Percentiles rank a stretch among this genome's conserved stretches.
phyloP scores from a whole-genome alignment of 495 filamentous ascomycete genomes.

The Penicillium dipodomyicola region DNA sequence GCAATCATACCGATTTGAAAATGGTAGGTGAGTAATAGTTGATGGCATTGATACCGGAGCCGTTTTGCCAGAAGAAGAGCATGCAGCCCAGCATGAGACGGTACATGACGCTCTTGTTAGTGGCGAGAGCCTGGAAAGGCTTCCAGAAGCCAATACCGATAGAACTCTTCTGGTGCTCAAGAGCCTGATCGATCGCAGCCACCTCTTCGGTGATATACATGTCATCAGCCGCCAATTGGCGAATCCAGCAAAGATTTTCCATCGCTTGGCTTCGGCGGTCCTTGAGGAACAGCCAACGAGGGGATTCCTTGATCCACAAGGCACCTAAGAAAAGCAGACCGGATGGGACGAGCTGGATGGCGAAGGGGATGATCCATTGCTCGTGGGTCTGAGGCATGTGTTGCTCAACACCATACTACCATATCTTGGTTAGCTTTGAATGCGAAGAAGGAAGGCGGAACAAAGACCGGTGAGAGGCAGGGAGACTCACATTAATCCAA shows the following conservation, averaged over 20 bases:
- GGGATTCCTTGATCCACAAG: conserved; percentile 52
- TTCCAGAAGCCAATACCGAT: conserved; percentile 66
- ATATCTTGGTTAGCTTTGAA: conserved; percentile 15
- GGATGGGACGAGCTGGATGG: conserved; percentile 54
- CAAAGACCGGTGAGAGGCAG: neutral
- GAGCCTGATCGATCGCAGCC: conserved; percentile 55
- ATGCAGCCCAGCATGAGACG: conserved; percentile 65
- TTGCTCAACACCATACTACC: conserved; percentile 39
- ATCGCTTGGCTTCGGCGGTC: conserved; percentile 53
- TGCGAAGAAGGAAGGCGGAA: neutral
- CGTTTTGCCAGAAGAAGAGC: conserved; percentile 68
- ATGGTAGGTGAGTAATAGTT: conserved; percentile 65
- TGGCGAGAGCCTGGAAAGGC: conserved; percentile 57
- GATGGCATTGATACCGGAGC: conserved; percentile 64
- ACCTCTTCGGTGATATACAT: conserved; percentile 68
- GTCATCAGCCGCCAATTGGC: conserved; percentile 55
- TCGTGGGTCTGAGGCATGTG: conserved; percentile 32
- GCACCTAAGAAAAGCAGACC: conserved; percentile 47
- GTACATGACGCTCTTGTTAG: conserved; percentile 50
- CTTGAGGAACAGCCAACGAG: conserved; percentile 55
- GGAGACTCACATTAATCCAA: conserved; percentile 59
- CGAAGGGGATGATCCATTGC: conserved; percentile 58
- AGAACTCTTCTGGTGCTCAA: conserved; percentile 54
- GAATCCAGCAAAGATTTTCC: conserved; percentile 61
- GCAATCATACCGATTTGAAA: conserved; percentile 41